phyloP scores from a whole-genome alignment of 2,329 filamentous ascomycete genomes.

The Colletotrichum salicis region DNA sequence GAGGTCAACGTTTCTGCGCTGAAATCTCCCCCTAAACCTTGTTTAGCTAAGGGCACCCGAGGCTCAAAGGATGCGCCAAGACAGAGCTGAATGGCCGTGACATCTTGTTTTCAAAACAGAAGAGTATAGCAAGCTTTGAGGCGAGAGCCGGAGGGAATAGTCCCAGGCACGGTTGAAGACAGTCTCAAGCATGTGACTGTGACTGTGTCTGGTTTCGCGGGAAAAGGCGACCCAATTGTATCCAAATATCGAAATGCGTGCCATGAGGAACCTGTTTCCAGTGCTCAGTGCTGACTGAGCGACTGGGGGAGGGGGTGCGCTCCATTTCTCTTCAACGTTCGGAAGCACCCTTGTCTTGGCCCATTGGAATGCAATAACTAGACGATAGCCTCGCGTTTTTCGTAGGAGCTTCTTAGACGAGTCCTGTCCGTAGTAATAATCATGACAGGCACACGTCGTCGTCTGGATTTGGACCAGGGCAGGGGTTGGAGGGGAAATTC shows the following conservation, averaged over 20 bases:
- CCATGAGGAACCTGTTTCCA: conserved; percentile 6
- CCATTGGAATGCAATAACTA: neutral
- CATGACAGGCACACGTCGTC: conserved; percentile 3
- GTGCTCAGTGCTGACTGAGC: neutral
- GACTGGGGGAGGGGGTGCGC: neutral
- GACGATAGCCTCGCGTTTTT: neutral
- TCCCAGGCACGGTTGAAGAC: conserved; percentile 6
- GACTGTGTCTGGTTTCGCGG: neutral
- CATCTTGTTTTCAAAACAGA: conserved; percentile 4
- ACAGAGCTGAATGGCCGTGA: neutral
- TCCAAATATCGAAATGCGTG: conserved; percentile 8
- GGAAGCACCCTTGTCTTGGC: neutral
- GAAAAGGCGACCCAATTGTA: neutral
- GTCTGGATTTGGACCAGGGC: conserved; percentile 22
- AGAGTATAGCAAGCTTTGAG: neutral
- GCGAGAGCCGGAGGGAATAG: neutral
- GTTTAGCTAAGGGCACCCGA: neutral
- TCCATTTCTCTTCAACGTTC: neutral
- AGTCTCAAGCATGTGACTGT: conserved; percentile 20
- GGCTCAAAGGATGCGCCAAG: conserved; percentile 10
- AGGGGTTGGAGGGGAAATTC: conserved; percentile 26
- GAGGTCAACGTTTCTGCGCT: conserved; percentile 1
- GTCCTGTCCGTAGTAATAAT: neutral
- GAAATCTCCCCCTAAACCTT: conserved; percentile 15
- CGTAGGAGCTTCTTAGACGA: neutral